Evolutionary conservation across 1,284 basidiomycete species (phyloP).

Genomic region (Boletus semigastroideus): DNA sequence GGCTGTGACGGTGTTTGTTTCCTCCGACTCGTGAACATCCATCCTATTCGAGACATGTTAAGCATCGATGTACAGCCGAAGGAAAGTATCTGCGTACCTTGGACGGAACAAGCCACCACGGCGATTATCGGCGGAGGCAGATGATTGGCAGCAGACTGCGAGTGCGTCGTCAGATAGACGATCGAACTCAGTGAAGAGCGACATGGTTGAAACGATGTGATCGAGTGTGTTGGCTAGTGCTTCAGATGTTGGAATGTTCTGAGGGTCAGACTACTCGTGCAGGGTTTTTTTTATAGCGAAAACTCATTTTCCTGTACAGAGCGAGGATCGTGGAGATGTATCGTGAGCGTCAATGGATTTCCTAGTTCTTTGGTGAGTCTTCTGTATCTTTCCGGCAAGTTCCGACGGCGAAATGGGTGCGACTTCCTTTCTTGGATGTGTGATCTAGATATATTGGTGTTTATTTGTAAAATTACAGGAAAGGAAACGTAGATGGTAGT

Average conservation of each 20-base stretch:
- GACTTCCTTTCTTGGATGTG: too few relatives aligned
- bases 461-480: conserved; percentile 1
- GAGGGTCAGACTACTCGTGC: background rate
- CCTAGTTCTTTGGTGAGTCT: background rate
- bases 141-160: background rate
- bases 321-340: background rate
- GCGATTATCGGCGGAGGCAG: background rate
- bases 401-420: background rate
- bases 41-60: background rate
- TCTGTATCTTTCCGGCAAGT: background rate
- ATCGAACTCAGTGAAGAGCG: background rate
- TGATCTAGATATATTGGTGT: background rate
- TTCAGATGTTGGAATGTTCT: background rate
- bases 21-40: background rate
- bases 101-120: background rate
- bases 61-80: background rate
- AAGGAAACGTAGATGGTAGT: background rate
- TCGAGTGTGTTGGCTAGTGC: background rate
- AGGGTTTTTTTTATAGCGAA: background rate
- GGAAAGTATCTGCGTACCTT: background rate
- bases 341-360: background rate
- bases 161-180: background rate
- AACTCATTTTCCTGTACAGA: too few relatives aligned
- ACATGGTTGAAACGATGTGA: background rate
- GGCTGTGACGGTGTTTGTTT: background rate